Base-by-base conservation (phyloP, 371 early-diverging fungal species). In the Lichtheimia ramosa region DNA sequence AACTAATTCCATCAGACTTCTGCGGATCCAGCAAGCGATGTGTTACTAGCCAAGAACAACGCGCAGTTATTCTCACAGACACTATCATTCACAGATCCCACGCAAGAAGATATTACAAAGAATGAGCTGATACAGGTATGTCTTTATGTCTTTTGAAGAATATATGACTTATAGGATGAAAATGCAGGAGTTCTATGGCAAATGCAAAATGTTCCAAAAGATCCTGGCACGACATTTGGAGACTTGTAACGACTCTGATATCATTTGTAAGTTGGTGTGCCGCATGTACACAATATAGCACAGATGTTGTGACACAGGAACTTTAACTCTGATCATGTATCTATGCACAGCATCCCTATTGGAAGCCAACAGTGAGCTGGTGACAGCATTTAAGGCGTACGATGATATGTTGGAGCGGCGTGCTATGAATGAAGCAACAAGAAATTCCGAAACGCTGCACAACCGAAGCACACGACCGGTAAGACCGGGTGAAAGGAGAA, bases 11-110 rank as follows among this genome's bases (percentile, higher is more conserved):
- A 34, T 34, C 46, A 53, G 48, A 43, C 54, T 28, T 27, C 61
- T 6, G 51, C 28, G n/a, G 63, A 68, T 48, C 54, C 61, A 24
- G 50, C 62, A 51, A 56, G 59, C 40, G 69, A 68, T 43, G 75
- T 77, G 43, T 69, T 77, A 58, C 43, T 80, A 27, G 73, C 75
- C 40, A 75, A 71, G 59, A 80, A 77, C 52, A 80, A 73, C 58
- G 81, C 77, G 14, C 75, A 75, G 46, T 46, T 80, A 16, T 64
- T 80, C 34, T 77, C 74, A 6, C 77, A 80, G 43, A 80, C 77
- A 0, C 57, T 80, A n/a, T 73, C 81, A 3, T 80, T 80, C 49
- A 80, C 81, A 8, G 81, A 80, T 51, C 81, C 81, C 20, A 77
- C 75, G 16, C 60, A 68, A 39, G 77, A 80, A 59, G 81, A 80